Base-by-base conservation (phyloP, 306 rosid species). In the Dalbergia cochinchinensis region DNA sequence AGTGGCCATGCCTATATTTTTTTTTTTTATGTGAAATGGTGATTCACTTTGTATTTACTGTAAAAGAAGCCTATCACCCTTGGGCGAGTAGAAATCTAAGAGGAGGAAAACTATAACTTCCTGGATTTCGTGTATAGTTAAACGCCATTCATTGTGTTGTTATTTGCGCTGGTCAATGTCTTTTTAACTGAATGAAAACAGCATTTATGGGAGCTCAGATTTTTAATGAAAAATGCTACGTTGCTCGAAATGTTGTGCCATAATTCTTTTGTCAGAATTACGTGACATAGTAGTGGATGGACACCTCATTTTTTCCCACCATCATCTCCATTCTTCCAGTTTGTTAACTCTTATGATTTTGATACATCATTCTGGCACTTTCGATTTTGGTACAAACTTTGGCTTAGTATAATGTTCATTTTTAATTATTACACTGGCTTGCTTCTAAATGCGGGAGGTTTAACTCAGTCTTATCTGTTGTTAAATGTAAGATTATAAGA, bases 21-120 rank as follows among this genome's bases (percentile, higher is more conserved):
- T 57, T 18, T 71, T 65, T 18, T 71, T 65, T 39, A 42, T 33
- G 48, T 59, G 41, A 63, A 71, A 18, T 18, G 51, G 61, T 20
- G 55, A 41, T 70, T 59, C 10, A 31, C 41, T 5, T 37, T 31
- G 72, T 57, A 54, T 35, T 45, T 9, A 16, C 6, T 16, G 41
- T 34, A 74, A 61, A 71, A 26, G 45, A 8, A 44, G 22, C 42
- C 26, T 59, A 74, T 44, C 45, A 15, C 2, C 18, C 33, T 8
- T 58, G 67, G 54, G 18, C 58, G 33, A 41, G 9, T 26, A 60
- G 22, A 42, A 41, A 77, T 65, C 33, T 74, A 39, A 14, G 58
- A 66, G 20, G 34, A 39, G 9, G 18, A 12, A 60, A 65, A 65
- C 55, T n/a, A 55, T 0, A 78, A 55, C 48, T 66, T 42, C 26